phyloP scores from a whole-genome alignment of 805 yeast genomes.

The Candida xiaguanensis region DNA sequence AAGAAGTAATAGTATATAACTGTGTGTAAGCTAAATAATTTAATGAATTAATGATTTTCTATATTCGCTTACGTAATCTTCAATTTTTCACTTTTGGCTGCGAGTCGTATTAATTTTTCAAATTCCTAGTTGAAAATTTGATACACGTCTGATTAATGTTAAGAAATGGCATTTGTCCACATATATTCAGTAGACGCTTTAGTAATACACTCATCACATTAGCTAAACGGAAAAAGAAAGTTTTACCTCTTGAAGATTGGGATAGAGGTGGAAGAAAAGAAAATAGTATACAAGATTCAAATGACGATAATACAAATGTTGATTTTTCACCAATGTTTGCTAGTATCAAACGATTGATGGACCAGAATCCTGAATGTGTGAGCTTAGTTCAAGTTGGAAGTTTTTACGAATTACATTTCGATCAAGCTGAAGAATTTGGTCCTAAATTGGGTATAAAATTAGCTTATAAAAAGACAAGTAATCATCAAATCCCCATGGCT shows the following conservation, averaged over 20 bases:
- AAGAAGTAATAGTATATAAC: constrained; percentile 11
- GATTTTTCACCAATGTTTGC: constrained; percentile 34
- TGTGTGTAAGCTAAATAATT: background rate
- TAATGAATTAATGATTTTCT: background rate
- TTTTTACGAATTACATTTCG: constrained; percentile 83
- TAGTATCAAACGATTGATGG: constrained; percentile 27
- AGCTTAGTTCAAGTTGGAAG: constrained; percentile 76
- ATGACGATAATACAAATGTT: background rate
- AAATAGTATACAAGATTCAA: constrained; percentile 13
- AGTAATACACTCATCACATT: background rate
- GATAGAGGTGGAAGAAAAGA: constrained; percentile 39
- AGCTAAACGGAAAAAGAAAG: background rate
- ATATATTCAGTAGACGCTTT: background rate
- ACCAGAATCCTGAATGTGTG: constrained; percentile 35
- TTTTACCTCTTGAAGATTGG: constrained; percentile 20
- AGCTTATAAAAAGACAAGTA: constrained; percentile 49
- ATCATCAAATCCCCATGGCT: constrained; percentile 64
- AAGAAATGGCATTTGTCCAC: background rate
- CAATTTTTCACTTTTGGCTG: background rate
- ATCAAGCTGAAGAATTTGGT: constrained; percentile 76
- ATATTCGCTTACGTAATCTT: constrained; percentile 1
- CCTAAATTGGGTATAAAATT: constrained; percentile 69
- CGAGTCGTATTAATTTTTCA: background rate
- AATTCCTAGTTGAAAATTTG: background rate
- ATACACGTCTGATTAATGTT: background rate